phyloP scores from a whole-genome alignment of 805 yeast species.

The Maudiozyma serrabonitensis region DNA sequence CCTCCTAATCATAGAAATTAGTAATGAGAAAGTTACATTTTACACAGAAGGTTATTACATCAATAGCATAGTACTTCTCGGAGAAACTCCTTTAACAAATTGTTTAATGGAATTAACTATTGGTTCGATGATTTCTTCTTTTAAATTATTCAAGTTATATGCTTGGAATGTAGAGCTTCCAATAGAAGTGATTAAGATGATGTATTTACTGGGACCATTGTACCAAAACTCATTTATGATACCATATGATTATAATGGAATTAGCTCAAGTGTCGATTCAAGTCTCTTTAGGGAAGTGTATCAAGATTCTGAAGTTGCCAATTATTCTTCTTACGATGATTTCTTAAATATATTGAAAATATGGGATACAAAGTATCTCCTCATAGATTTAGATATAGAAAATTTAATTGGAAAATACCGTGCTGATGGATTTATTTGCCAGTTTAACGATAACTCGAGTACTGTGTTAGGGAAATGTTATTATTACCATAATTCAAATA shows the following conservation, averaged over 20 bases:
- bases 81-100: not conserved
- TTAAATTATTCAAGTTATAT: conserved; percentile 18
- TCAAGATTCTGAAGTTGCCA: not conserved
- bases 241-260: not conserved
- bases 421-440: conserved; percentile 2
- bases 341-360: not conserved
- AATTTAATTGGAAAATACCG: conserved; percentile 10
- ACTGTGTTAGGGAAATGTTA: conserved; percentile 11
- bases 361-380: not conserved
- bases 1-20: conserved; percentile 11
- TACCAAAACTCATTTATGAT: not conserved
- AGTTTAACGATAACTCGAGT: conserved; percentile 5
- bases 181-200: conserved; percentile 1
- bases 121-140: conserved; percentile 27
- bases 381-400: conserved; percentile 5
- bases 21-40: conserved; percentile 8
- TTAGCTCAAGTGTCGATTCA: not conserved
- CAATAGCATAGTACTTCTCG: conserved; percentile 7
- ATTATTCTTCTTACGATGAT: not conserved
- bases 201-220: not conserved
- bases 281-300: conserved; percentile 2
- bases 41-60: conserved; percentile 18
- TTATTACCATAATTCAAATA: conserved; percentile 10
- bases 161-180: conserved; percentile 8
- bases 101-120: not conserved